Evolutionary conservation across 1,284 basidiomycete genomes (phyloP), one percentile per base, ranked within the genome.

Genomic region (Meripilus lineatus): DNA sequence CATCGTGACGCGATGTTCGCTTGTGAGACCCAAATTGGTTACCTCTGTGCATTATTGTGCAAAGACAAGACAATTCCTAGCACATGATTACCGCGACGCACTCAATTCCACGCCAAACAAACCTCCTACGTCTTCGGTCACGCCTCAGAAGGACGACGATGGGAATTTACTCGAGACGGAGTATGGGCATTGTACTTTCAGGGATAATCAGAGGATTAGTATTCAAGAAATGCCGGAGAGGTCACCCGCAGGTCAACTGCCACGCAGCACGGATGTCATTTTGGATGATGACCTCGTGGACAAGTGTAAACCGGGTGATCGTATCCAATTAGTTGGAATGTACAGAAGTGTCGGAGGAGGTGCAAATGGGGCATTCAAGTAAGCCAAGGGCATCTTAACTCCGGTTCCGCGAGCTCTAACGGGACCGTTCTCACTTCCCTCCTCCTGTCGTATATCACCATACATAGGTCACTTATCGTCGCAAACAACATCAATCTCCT

Each of bases 141-240:
- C 88, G 24, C 96, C 96, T 1, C 88, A 93, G 62, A 84, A 84
- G 36, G 94, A 99, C 61, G 92, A 93, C 38, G 87, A 93, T 45
- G 93, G 92, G 2, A 82, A 86, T 59, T 71, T 82, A 5, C 72
- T 99, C 38, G 79, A 93, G 58, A 97, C 89, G 59, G 96, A 99
- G 69, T 99, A 85, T 61, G 96, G 96, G 10, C 74, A 88, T 50
- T 93, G 89, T 58, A 81, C 87, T 4, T 99, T 96, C 74, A 79
- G 91, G 46, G 96, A 99, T 67, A 91, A 98, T 67, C 96, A 99
- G 68, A 84, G 92, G 53, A 92, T 99, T 60, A 93, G 86, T 60
- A 97, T 99, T 50, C 96, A 99, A 67, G 96, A 99, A 63, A 99
- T 99, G 95, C 96, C 96, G 1, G 96, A 99, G 67, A 82, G 95